Evolutionary conservation across 2,329 filamentous ascomycete species (phyloP).

Genomic region (Penicillium sp.): DNA sequence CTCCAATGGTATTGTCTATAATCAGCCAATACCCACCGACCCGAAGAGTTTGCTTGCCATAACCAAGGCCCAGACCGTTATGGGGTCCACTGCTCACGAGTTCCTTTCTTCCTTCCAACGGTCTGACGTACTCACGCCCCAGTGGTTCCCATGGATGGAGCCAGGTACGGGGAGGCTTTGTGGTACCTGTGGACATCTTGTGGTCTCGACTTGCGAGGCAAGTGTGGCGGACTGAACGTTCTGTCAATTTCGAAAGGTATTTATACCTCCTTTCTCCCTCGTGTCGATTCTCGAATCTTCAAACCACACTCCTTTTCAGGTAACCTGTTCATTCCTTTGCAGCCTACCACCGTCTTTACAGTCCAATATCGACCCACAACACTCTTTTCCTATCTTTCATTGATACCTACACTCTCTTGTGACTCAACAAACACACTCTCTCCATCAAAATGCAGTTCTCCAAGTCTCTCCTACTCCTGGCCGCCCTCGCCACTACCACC

Average conservation of each 20-base stretch:
- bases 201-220: conserved; percentile 2
- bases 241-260: conserved; percentile 2
- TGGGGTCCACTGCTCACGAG: neutral
- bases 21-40: neutral
- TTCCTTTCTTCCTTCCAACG: neutral
- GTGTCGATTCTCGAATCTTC: neutral
- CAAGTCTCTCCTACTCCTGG: conserved; percentile 32
- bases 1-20: neutral
- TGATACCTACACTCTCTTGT: conserved; percentile 2
- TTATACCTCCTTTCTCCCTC: neutral
- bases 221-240: conserved; percentile 7
- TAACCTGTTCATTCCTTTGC: conserved; percentile 4
- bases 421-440: neutral
- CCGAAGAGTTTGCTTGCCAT: neutral
- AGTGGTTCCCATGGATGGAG: neutral
- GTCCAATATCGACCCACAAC: neutral
- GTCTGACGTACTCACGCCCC: conserved; percentile 3
- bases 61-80: conserved; percentile 3
- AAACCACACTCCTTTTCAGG: conserved; percentile 9
- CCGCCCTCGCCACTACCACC: conserved; percentile 28
- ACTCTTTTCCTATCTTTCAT: neutral
- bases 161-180: conserved; percentile 5
- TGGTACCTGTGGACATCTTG: neutral
- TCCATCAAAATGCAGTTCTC: conserved; percentile 27
- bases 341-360: conserved; percentile 3